Percentiles rank a stretch among this genome's conserved stretches.
phyloP scores from a whole-genome alignment of 768 basidiomycete genomes.

The Boletales sp. region DNA sequence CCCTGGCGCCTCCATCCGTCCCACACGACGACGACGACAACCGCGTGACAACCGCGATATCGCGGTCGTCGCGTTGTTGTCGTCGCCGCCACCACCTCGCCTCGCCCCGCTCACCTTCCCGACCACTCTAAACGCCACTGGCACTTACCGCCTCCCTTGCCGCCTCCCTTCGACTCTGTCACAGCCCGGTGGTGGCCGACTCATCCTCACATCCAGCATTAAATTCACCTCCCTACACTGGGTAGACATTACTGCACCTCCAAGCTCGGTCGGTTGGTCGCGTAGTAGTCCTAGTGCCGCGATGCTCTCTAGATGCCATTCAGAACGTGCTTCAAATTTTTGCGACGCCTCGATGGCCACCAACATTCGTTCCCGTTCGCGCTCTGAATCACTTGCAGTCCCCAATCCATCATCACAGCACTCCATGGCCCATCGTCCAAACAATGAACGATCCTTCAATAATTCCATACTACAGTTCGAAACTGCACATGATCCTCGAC shows the following conservation, averaged over 20 bases:
- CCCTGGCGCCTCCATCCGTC: too few relatives aligned
- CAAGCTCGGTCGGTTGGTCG: slow-evolving; percentile 15
- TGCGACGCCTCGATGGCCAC: slow-evolving; percentile 32
- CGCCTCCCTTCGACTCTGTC: too few relatives aligned
- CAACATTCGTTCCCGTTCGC: slow-evolving; percentile 34
- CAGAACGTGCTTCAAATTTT: slow-evolving; percentile 29
- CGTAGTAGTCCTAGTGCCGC: slow-evolving; percentile 19
- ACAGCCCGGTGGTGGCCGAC: too few relatives aligned
- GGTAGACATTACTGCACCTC: slow-evolving; percentile 26
- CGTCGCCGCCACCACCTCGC: too few relatives aligned
- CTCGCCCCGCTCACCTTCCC: too few relatives aligned
- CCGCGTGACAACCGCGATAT: too few relatives aligned
- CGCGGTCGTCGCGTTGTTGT: too few relatives aligned
- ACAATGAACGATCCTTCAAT: slow-evolving; percentile 7
- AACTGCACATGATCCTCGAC: slow-evolving; percentile 36
- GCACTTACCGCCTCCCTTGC: too few relatives aligned
- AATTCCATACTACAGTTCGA: slow-evolving; percentile 12
- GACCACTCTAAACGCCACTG: too few relatives aligned
- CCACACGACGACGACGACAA: too few relatives aligned
- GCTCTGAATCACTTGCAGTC: too few relatives aligned
- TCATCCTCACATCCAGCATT: slow-evolving; percentile 37
- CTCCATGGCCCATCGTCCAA: slow-evolving; percentile 11
- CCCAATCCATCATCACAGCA: slow-evolving; percentile 26
- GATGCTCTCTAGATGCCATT: slow-evolving; percentile 44
- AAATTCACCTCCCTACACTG: slow-evolving; percentile 43